Conservation (phyloP, 306 rosid species). For the Cucumis melo region DNA sequence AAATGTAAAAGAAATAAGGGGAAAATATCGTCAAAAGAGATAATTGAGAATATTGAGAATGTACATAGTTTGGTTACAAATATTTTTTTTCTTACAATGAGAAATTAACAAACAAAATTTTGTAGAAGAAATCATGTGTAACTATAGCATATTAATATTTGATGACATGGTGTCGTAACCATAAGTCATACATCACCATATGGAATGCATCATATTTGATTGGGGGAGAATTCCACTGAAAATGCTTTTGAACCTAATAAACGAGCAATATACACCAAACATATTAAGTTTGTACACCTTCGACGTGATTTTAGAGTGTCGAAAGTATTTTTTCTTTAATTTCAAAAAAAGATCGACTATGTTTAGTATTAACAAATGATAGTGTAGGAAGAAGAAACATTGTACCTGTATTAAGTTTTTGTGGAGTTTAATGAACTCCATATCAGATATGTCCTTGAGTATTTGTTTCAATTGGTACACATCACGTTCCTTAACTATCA, state of each 20-base stretch:
- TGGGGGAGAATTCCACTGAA: conserved; percentile 92
- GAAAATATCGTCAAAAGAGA: not conserved
- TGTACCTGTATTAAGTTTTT: conserved; percentile 62
- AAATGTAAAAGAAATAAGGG: not conserved
- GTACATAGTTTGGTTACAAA: conserved; percentile 34
- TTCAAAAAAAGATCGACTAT: too few relatives aligned
- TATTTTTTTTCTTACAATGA: not conserved
- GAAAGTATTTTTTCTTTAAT: too few relatives aligned
- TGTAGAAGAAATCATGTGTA: conserved; percentile 15
- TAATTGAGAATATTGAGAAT: conserved; percentile 16
- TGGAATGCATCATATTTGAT: conserved; percentile 68
- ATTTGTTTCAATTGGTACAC: conserved; percentile 81
- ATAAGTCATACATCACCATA: conserved; percentile 93
- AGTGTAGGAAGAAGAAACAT: not conserved
- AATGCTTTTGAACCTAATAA: conserved; percentile 80
- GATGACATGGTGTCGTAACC: conserved; percentile 78
- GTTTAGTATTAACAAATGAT: not conserved
- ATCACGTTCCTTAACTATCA: conserved; percentile 66
- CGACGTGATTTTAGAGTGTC: not conserved
- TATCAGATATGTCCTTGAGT: conserved; percentile 54
- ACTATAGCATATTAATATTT: conserved; percentile 36
- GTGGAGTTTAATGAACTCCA: conserved; percentile 55
- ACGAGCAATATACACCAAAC: conserved; percentile 8
- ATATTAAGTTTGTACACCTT: not conserved
- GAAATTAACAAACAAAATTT: conserved; percentile 16